These are phyloP conservation scores for Leccinum fuscescens DNA, from an alignment of 1,284 basidiomycete genomes.

Conservation along the genomic window DNA sequence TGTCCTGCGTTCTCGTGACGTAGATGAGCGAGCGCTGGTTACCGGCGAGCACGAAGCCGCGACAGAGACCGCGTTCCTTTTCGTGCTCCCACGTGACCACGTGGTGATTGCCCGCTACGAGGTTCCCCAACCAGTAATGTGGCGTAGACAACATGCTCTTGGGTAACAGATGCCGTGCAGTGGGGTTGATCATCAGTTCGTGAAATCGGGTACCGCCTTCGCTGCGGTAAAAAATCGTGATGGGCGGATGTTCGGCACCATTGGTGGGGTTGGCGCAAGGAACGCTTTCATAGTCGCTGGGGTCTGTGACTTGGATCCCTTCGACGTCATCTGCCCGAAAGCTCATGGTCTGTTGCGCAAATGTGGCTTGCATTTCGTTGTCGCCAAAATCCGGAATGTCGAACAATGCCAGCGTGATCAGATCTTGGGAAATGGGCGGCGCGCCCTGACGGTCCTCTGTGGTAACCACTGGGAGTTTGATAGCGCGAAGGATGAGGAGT, in stretches of 20 bases:
- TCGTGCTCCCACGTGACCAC: slow-evolving; percentile 33
- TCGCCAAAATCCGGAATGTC: slow-evolving; percentile 30
- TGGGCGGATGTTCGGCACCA: slow-evolving; percentile 43
- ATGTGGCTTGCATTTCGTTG: slow-evolving; percentile 21
- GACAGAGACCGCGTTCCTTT: slow-evolving; percentile 25
- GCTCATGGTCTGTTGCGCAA: slow-evolving; percentile 21
- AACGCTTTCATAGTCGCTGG: slow-evolving; percentile 38
- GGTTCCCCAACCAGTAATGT: slow-evolving; percentile 30
- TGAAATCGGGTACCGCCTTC: slow-evolving; percentile 33
- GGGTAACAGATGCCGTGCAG: slow-evolving; percentile 21
- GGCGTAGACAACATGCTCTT: slow-evolving; percentile 23
- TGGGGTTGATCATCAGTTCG: slow-evolving; percentile 42
- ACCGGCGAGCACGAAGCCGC: slow-evolving; percentile 46
- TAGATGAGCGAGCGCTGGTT: slow-evolving; percentile 50
- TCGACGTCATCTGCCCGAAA: slow-evolving; percentile 31
- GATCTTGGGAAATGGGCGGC: slow-evolving; percentile 35
- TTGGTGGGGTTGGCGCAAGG: slow-evolving; percentile 31
- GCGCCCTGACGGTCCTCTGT: slow-evolving; percentile 23
- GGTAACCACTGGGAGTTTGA: slow-evolving; percentile 26
- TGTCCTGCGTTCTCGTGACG: slow-evolving; percentile 36
- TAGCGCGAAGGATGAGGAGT: slow-evolving; percentile 54
- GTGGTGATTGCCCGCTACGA: slow-evolving; percentile 28
- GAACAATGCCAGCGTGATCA: slow-evolving; percentile 33
- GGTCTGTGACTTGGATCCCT: slow-evolving; percentile 54
- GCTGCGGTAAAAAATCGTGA: slow-evolving; percentile 48